Conservation (phyloP, 2,329 filamentous ascomycete genomes). For the Seiridium unicorne region DNA sequence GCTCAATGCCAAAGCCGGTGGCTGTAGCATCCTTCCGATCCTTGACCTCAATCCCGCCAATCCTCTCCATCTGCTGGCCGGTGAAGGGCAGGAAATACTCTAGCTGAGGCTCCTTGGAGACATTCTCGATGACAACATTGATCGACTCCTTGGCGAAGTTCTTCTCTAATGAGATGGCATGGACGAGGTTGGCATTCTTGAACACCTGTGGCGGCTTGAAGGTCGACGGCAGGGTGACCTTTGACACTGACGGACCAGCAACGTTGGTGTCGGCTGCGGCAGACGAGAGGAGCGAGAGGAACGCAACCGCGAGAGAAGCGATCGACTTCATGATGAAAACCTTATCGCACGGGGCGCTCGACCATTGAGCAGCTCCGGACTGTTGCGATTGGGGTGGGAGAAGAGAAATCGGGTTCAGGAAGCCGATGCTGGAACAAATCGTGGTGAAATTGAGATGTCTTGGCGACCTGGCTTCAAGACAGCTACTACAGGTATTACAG, state of each 20-base stretch:
- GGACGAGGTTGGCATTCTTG: slow-evolving; percentile 89
- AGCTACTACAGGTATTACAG: slow-evolving; percentile 4
- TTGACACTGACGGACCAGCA: slow-evolving; percentile 46
- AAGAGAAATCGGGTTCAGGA: slow-evolving; percentile 6
- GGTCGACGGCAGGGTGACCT: slow-evolving; percentile 57
- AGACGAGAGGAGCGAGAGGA: slow-evolving; percentile 56
- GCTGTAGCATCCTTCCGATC: slow-evolving; percentile 79
- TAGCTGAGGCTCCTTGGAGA: slow-evolving; percentile 72
- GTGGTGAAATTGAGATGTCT: neutral
- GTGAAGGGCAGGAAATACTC: slow-evolving; percentile 93
- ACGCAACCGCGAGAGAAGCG: slow-evolving; percentile 53
- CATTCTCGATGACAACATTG: slow-evolving; percentile 93
- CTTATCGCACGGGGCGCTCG: slow-evolving; percentile 24
- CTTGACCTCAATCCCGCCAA: slow-evolving; percentile 87
- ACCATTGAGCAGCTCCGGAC: slow-evolving; percentile 25
- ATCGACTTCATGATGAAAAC: slow-evolving; percentile 43
- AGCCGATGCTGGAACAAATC: neutral
- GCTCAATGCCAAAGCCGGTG: slow-evolving; percentile 66
- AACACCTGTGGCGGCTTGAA: slow-evolving; percentile 90
- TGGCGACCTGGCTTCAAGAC: slow-evolving; percentile 13
- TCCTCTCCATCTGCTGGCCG: slow-evolving; percentile 66
- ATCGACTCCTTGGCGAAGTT: slow-evolving; percentile 85
- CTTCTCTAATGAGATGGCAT: slow-evolving; percentile 90
- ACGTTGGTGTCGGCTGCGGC: slow-evolving; percentile 34
- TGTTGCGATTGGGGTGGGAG: slow-evolving; percentile 10